phyloP scores from a whole-genome alignment of 2,329 filamentous ascomycete genomes.

The Exserohilum rostratum region DNA sequence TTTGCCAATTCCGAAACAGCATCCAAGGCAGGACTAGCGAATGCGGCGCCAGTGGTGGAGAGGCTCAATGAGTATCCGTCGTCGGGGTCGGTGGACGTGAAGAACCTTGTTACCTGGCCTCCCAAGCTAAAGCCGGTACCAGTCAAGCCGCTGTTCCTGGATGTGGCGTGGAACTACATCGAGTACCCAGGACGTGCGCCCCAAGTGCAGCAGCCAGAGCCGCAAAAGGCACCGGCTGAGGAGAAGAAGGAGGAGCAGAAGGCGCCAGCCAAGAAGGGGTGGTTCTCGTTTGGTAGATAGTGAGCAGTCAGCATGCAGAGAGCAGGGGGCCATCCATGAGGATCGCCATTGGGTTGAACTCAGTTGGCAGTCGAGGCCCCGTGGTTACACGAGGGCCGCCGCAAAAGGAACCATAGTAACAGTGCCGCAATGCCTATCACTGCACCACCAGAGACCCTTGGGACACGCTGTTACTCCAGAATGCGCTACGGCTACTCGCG shows the following conservation, averaged over 20 bases:
- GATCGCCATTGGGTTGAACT: conserved; percentile 10
- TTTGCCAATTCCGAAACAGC: conserved; percentile 56
- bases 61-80: conserved; percentile 76
- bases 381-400: not conserved
- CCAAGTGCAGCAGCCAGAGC: conserved; percentile 35
- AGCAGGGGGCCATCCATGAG: conserved; percentile 6
- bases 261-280: conserved; percentile 56
- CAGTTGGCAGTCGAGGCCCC: not conserved
- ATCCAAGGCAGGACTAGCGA: conserved; percentile 52
- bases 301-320: not conserved
- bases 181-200: conserved; percentile 75
- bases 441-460: conserved; percentile 2
- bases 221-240: conserved; percentile 34
- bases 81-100: conserved; percentile 70
- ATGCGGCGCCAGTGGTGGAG: conserved; percentile 70
- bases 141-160: conserved; percentile 93
- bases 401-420: not conserved
- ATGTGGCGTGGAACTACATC: conserved; percentile 98
- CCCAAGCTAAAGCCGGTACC: conserved; percentile 82
- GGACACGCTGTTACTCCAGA: conserved; percentile 13
- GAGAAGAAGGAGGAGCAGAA: conserved; percentile 41
- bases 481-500: conserved; percentile 14
- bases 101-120: conserved; percentile 84
- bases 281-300: conserved; percentile 59
- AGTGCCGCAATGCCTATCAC: not conserved